Evolutionary conservation across 129 eudicot species (phyloP), one percentile per base, ranked within the genome.

Genomic region (Lonicera japonica): DNA sequence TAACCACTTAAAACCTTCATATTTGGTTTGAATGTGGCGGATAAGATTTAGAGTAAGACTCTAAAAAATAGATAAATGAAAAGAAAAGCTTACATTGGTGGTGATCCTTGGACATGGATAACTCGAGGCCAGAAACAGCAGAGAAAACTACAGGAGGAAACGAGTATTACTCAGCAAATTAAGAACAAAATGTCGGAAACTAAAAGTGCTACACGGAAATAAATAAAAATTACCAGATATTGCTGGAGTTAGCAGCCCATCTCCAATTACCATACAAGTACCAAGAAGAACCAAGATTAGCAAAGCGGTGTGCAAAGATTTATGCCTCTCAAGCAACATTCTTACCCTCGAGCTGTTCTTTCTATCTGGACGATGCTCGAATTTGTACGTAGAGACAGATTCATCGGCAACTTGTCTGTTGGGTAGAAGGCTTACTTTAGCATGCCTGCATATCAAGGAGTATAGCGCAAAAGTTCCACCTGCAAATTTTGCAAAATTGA

Each of bases 231-330:
- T 75, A 83, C 95, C 95, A 41, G 95, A 87, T 61, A 87, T 87
- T 0, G 87, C 90, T 15, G 95, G 95, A 70, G 95, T 83, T 11
- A 87, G 90, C 52, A 87, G 63, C 57, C 95, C 95, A 68, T 87
- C 95, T 63, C 95, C 95, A 71, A 87, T 77, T 51, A 87, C 95
- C 95, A 87, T 87, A 75, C 95, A 87, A 59, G 95, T 87, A 58
- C 95, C 90, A 22, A 87, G 85, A 73, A 87, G 90, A 66, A 83
- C 95, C 85, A 87, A 77, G 21, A 87, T 71, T 7, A 87, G 73
- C 75, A 87, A 77, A 46, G 95, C 95, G 11, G 87, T 83, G 74
- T 80, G 95, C 81, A 87, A 83, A 45, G 72, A 73, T 18, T 77
- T 87, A 59, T 83, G 83, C 74, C 82, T 80, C 82, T 87, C 90